Evolutionary conservation across 2,329 filamentous ascomycete genomes (phyloP), one percentile per base, ranked within the genome.

Genomic region (Cladosporium sp.): DNA sequence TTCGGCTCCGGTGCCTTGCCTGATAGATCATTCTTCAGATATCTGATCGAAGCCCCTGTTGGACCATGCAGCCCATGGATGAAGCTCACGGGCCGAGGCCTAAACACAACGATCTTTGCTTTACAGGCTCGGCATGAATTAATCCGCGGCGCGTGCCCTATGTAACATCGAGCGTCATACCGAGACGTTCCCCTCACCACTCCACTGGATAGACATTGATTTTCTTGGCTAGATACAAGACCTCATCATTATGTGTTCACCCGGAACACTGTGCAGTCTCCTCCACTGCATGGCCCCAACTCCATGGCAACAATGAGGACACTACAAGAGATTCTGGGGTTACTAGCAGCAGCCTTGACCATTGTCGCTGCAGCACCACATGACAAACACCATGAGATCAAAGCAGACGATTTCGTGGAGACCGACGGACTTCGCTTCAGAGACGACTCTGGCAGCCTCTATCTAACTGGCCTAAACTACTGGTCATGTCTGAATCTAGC

Each of bases 401-500:
- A 62, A 37, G 58, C 68, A 6, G 64, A 70, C 39, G 71, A 75
- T 56, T 75, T 73, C 59, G 66, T 75, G 6, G 61, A 68, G 37
- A 68, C 73, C 13, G 64, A 73, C 36, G 71, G 68, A 0, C 49
- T 71, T 34, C 53, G 36, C 13, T 53, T 75, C 51, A 71, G 70
- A 52, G 68, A 71, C 58, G 64, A 64, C 2, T 62, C 66, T n/a
- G 72, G 71, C 1, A 58, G 70, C 5, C 19, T 44, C 22, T 75
- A 75, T 56, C 59, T 74, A n/a, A 74, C 71, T 35, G 73, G 61
- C 57, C 56, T 74, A 44, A 75, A 75, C 51, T 75, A 75, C 62
- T 75, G 73, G 73, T 69, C 72, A 28, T 75, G 73, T 55, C 70
- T 75, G 67, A 75, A 75, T 52, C 58, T 74, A 15, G 73, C 73